Conservation (phyloP, 2,329 filamentous ascomycete species). For the Fusarium lyarnte region DNA sequence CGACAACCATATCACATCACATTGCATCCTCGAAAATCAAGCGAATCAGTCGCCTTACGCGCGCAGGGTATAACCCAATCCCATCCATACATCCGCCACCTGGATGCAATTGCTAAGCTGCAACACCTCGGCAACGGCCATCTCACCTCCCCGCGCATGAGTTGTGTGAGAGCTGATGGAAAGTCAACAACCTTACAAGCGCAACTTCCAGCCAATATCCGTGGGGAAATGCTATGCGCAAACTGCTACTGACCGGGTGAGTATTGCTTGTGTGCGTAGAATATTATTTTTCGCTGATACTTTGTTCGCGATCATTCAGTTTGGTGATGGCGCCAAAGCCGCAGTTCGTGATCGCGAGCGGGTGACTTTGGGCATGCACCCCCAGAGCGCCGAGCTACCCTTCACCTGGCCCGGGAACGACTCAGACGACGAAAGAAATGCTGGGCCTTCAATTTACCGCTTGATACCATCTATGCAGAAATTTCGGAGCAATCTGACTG, state of each 20-base stretch:
- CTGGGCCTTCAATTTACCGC: constrained; percentile 41
- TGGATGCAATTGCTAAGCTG: constrained; percentile 27
- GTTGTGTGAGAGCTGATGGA: constrained; percentile 40
- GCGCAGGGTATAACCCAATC: background rate
- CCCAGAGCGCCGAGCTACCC: constrained; percentile 39
- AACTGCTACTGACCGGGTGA: constrained; percentile 50
- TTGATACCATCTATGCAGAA: constrained; percentile 48
- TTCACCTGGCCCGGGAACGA: constrained; percentile 44
- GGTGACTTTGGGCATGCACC: constrained; percentile 36
- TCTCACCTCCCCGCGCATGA: constrained; percentile 28
- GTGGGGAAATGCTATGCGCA: constrained; percentile 52
- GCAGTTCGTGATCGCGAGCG: constrained; percentile 51
- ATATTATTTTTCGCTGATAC: constrained; percentile 5
- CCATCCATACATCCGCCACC: background rate
- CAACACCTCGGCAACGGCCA: constrained; percentile 29
- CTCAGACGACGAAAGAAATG: constrained; percentile 37
- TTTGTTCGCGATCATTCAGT: constrained; percentile 42
- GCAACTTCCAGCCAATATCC: constrained; percentile 41
- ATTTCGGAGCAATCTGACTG: constrained; percentile 66
- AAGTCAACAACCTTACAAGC: constrained; percentile 29
- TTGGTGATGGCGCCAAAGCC: constrained; percentile 48
- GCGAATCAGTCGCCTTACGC: background rate
- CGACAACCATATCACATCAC: background rate
- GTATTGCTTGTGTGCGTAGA: constrained; percentile 2
- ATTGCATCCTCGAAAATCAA: background rate